These are phyloP conservation scores for Sporothrix curviconia DNA, from an alignment of 2,329 filamentous ascomycete genomes.

Conservation along the genomic window DNA sequence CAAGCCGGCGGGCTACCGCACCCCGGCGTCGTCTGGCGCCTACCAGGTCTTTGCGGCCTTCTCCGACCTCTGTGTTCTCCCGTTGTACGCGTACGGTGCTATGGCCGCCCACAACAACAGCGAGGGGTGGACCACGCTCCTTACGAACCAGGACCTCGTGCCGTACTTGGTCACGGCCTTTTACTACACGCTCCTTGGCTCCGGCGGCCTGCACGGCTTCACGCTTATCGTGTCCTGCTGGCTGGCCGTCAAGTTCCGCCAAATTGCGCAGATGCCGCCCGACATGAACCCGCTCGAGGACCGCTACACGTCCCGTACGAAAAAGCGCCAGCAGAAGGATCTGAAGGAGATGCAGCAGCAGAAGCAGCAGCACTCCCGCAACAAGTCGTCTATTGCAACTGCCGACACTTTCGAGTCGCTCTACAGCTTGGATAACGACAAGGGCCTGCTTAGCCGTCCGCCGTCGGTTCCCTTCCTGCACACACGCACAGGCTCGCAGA, in stretches of 20 bases:
- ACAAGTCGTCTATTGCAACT: constrained; percentile 52
- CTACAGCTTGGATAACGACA: constrained; percentile 48
- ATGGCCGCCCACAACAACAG: constrained; percentile 41
- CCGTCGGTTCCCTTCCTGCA: constrained; percentile 71
- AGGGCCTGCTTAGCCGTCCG: constrained; percentile 38
- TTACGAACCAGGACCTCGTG: constrained; percentile 49
- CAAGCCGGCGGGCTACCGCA: constrained; percentile 61
- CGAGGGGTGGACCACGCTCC: constrained; percentile 59
- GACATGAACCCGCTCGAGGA: constrained; percentile 94
- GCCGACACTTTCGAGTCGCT: constrained; percentile 29
- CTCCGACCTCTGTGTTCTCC: constrained; percentile 55
- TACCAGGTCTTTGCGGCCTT: constrained; percentile 81
- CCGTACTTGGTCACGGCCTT: constrained; percentile 57
- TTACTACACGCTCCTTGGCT: constrained; percentile 60
- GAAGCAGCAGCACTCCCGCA: constrained; percentile 59
- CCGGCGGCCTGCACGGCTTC: constrained; percentile 62
- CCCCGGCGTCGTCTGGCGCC: constrained; percentile 74
- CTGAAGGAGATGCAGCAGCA: background rate
- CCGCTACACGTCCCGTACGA: constrained; percentile 64
- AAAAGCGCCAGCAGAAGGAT: constrained; percentile 6
- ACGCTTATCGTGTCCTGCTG: constrained; percentile 68
- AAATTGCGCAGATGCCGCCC: constrained; percentile 74
- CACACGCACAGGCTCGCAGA: constrained; percentile 59
- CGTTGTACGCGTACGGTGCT: constrained; percentile 51
- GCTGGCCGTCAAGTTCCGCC: constrained; percentile 70